Base-by-base conservation (phyloP, 2,329 filamentous ascomycete species). In the Ceratocystis lukuohia region DNA sequence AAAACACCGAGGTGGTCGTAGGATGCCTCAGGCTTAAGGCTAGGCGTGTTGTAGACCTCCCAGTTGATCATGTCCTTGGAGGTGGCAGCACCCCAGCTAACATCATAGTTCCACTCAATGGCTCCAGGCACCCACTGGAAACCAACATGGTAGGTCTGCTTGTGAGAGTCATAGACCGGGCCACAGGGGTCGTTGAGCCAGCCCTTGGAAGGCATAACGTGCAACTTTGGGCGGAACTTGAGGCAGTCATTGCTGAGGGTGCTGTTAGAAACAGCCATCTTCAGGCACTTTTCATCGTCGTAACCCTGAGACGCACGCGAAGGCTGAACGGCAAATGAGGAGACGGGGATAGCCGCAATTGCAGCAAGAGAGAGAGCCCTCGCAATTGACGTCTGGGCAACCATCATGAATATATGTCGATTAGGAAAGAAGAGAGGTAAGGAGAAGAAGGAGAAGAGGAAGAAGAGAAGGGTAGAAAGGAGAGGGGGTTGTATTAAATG, bases 1-100 rank as follows among this genome's bases (percentile, higher is more conserved):
- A 79, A 80, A 17, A 80, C 76, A 56, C 76, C 76, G 17, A 78
- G 68, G 0, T 74, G 75, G 63, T 79, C 78, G 62, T 79, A 79
- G n/a, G 75, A 74, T 6, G 73, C 73, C 22, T 65, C 50, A 2
- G 44, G 22, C 22, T 22, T 22, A 22, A 67, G 30, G 12, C 7
- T 77, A n/a, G 61, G 10, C 20, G 59, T 56, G 22, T 10, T 5
- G n/a, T 50, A 57, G 25, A 68, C 64, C 48, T 65, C 25, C 66
- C 66, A 68, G 25, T 74, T 77, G 15, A 79, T 73, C 20, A 80
- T 71, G 62, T 80, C 76, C 50, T 75, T 72, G 0, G 77, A 65
- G 25, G 62, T 79, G 17, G 75, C 77, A 20, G 75, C 74, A 8
- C 74, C 75, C n/a, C 74, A 69, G 22, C 73, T 73, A 50, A 67